phyloP scores from a whole-genome alignment of 1,284 basidiomycete species.

The Microbotryum silenes-acaulis region DNA sequence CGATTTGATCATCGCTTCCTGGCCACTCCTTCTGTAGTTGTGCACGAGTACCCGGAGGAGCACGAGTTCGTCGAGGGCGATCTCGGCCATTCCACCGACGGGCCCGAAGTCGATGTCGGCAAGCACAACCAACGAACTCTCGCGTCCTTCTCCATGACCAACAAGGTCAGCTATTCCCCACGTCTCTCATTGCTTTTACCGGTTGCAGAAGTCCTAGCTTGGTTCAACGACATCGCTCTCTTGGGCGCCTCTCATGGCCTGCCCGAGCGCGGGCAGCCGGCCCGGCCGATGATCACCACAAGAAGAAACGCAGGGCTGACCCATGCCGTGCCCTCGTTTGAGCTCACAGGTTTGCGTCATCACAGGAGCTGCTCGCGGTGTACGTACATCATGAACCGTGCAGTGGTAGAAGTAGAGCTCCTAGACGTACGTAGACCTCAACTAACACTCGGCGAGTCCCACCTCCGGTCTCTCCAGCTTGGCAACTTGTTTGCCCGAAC shows the following conservation, averaged over 20 bases:
- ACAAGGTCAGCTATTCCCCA: conserved; percentile 17
- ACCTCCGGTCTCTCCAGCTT: conserved; percentile 41
- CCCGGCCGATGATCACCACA: too few relatives aligned
- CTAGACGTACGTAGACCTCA: too few relatives aligned
- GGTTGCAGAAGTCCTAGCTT: not conserved
- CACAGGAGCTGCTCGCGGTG: conserved; percentile 85
- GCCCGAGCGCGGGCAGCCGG: not conserved
- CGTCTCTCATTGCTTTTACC: not conserved
- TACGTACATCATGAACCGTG: conserved; percentile 1
- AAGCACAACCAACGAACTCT: conserved; percentile 33
- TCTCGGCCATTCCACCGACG: conserved; percentile 24
- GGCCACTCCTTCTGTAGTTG: not conserved
- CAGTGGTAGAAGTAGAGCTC: too few relatives aligned
- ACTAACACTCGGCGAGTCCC: not conserved
- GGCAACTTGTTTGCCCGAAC: conserved; percentile 83
- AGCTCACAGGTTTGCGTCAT: conserved; percentile 69
- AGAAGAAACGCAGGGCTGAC: too few relatives aligned
- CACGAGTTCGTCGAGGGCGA: conserved; percentile 13
- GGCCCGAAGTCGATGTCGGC: conserved; percentile 29
- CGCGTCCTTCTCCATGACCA: conserved; percentile 33
- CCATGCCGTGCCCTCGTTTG: not conserved
- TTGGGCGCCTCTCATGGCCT: not conserved
- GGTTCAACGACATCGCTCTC: not conserved
- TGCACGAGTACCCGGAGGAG: conserved; percentile 9
- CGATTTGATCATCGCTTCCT: too few relatives aligned